Conservation (phyloP, 768 basidiomycete genomes). For the Calvatia gigantea region DNA sequence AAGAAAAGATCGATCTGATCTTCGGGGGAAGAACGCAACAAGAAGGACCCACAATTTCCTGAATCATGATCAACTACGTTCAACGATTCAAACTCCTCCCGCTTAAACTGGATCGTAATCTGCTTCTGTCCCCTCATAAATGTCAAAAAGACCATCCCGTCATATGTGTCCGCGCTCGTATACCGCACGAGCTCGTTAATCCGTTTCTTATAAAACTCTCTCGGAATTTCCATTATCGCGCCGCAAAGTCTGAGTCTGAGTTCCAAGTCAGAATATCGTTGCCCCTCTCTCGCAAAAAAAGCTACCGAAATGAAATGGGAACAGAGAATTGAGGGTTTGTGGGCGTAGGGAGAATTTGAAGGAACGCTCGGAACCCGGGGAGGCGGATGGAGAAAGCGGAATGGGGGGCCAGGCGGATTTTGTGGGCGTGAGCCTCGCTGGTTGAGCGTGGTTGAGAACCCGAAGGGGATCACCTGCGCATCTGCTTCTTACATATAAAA, state of each 20-base stretch:
- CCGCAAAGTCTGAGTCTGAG: not conserved
- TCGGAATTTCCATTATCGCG: not conserved
- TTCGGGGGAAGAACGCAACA: not conserved
- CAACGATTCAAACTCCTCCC: not conserved
- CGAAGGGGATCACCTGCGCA: no score
- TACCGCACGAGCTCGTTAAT: not conserved
- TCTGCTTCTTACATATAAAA: no score
- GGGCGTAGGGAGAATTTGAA: no score
- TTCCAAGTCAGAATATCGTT: no score
- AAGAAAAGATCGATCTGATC: not conserved
- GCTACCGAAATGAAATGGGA: no score
- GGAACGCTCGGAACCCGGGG: no score
- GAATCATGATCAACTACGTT: not conserved
- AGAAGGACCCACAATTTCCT: constrained; percentile 4
- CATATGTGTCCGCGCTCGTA: not conserved
- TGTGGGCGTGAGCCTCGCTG: not conserved
- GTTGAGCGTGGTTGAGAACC: no score
- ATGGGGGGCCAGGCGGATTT: no score
- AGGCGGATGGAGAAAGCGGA: no score
- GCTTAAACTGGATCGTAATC: not conserved
- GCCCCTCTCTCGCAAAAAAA: no score
- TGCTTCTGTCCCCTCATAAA: not conserved
- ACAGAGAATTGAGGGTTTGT: no score
- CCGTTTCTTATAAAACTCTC: not conserved
- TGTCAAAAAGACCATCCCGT: not conserved